Percentiles rank a stretch among this genome's conserved stretches.
phyloP scores from a whole-genome alignment of 768 basidiomycete species.

The Strobilomyces echinocephalus region DNA sequence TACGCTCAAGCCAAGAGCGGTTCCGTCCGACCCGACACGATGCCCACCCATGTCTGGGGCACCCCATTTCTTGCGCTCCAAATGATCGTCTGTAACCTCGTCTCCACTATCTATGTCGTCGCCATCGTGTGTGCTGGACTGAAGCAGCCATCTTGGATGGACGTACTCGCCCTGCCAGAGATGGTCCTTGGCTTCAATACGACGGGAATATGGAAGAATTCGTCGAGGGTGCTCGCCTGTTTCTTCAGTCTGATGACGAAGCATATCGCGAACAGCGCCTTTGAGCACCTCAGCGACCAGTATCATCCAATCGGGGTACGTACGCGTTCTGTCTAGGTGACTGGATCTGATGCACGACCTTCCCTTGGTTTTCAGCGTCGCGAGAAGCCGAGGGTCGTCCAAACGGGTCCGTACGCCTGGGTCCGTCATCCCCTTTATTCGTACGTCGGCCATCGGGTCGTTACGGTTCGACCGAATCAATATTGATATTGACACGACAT shows the following conservation, averaged over 20 bases:
- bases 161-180: background rate
- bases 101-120: background rate
- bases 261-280: background rate
- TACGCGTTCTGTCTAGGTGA: background rate
- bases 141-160: constrained; percentile 8
- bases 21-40: constrained; percentile 1
- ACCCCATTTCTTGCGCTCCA: background rate
- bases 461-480: background rate
- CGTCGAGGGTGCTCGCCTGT: background rate
- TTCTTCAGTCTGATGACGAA: background rate
- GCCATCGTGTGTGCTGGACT: background rate
- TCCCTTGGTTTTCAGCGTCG: background rate
- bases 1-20: constrained; percentile 4
- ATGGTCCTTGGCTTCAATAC: background rate
- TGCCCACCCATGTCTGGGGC: background rate
- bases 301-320: background rate
- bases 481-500: background rate
- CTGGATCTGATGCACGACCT: background rate
- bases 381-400: constrained; percentile 5
- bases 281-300: constrained; percentile 6
- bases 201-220: background rate
- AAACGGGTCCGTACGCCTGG: constrained; percentile 12
- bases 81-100: background rate
- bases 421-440: constrained; percentile 9
- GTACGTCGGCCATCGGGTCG: background rate